A percentile compares a stretch with the other conserved stretches of the same genome.
These are phyloP conservation scores for Fusarium anguioides DNA, from an alignment of 2,329 filamentous ascomycete species.

Conservation along the genomic window DNA sequence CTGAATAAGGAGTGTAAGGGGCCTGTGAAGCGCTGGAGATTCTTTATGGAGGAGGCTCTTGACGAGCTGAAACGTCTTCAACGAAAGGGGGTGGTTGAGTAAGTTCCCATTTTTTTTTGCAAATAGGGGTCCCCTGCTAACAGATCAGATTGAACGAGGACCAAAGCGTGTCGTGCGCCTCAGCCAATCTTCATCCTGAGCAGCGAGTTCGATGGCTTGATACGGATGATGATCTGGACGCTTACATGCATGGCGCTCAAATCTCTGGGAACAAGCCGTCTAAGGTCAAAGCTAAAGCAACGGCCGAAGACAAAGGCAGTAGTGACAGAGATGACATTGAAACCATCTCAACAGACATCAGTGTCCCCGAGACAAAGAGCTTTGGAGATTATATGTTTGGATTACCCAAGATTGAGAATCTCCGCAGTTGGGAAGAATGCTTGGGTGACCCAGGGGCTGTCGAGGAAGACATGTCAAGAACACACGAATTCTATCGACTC, in stretches of 20 bases:
- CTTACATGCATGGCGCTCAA: background rate
- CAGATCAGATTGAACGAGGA: background rate
- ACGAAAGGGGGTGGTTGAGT: conserved; percentile 27
- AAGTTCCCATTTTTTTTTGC: background rate
- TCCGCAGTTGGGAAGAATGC: conserved; percentile 11
- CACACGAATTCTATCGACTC: conserved; percentile 37
- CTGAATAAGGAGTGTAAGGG: conserved; percentile 41
- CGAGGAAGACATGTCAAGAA: conserved; percentile 11
- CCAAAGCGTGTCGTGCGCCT: background rate
- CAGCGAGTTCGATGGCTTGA: conserved; percentile 34
- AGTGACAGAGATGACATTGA: conserved; percentile 6
- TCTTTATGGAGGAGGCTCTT: conserved; percentile 37
- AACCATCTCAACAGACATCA: conserved; percentile 29
- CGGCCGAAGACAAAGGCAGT: no score
- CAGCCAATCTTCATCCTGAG: conserved; percentile 36
- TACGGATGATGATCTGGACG: conserved; percentile 1
- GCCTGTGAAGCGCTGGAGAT: conserved; percentile 38
- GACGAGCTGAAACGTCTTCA: conserved; percentile 9
- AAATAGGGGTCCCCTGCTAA: conserved; percentile 2
- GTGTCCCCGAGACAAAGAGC: conserved; percentile 14
- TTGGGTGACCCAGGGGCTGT: background rate
- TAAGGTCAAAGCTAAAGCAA: background rate
- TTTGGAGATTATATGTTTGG: conserved; percentile 19
- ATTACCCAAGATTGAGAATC: conserved; percentile 31
- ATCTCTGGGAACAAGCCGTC: background rate